A percentile compares a stretch with the other conserved stretches of the same genome.
Conservation (phyloP, 2,329 filamentous ascomycete genomes). For the Monilinia fructicola region DNA sequence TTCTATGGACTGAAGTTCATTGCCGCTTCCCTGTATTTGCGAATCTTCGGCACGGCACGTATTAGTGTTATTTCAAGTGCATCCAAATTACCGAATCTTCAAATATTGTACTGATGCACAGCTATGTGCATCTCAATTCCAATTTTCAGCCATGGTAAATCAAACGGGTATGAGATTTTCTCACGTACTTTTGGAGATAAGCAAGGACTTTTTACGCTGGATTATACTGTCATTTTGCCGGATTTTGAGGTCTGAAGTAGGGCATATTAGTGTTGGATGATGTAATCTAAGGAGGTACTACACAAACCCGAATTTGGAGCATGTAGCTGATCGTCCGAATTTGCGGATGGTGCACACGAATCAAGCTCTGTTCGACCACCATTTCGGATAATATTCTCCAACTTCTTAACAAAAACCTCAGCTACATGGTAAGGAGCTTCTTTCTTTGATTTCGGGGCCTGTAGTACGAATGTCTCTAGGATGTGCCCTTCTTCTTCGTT, state of each 20-base stretch:
- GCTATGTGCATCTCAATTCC: neutral
- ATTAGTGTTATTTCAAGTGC: neutral
- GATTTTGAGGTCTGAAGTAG: constrained; percentile 1
- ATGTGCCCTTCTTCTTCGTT: neutral
- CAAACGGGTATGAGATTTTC: neutral
- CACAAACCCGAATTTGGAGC: neutral
- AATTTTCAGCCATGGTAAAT: neutral
- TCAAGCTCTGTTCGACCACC: neutral
- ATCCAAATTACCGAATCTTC: neutral
- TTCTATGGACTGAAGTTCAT: neutral
- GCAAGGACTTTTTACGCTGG: neutral
- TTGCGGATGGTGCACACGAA: neutral
- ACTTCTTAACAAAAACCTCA: constrained; percentile 7
- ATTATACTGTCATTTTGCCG: neutral
- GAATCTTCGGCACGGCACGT: neutral
- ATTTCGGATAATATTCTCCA: neutral
- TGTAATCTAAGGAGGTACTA: neutral
- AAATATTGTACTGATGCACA: neutral
- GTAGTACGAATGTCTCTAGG: neutral
- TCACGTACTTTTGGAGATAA: neutral
- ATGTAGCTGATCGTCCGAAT: neutral
- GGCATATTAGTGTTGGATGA: neutral
- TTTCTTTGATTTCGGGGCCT: neutral
- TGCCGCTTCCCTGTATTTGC: neutral
- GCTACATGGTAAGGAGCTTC: constrained; percentile 3